Conservation (phyloP, 2,329 filamentous ascomycete species). For the Cercospora berteroae region DNA sequence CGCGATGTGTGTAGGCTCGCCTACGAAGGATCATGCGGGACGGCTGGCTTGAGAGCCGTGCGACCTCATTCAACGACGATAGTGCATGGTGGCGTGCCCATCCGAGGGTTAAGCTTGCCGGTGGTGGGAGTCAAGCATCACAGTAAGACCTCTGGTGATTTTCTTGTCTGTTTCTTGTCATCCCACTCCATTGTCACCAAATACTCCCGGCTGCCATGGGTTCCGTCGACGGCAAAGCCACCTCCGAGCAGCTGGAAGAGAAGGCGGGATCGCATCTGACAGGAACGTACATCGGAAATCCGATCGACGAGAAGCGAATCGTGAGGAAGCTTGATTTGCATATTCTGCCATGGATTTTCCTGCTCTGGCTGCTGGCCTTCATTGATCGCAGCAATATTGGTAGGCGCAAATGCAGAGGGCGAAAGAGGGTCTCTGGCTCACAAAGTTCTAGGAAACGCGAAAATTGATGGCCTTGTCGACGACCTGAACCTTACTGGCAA, state of each 20-base stretch:
- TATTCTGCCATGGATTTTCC: constrained; percentile 48
- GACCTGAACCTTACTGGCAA: constrained; percentile 43
- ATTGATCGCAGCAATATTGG: constrained; percentile 44
- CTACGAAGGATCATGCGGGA: not conserved
- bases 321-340: constrained; percentile 46
- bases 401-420: constrained; percentile 6
- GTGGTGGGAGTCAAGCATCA: not conserved
- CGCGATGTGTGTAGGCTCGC: not conserved
- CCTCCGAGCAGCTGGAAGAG: constrained; percentile 15
- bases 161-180: not conserved
- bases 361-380: constrained; percentile 49
- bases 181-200: not conserved
- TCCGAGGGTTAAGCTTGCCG: not conserved
- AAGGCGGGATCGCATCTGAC: constrained; percentile 5
- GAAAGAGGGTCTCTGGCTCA: not conserved
- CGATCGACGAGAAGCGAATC: constrained; percentile 28
- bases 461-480: constrained; percentile 42
- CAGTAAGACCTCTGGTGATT: not conserved
- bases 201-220: not conserved
- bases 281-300: constrained; percentile 5
- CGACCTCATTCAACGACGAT: not conserved
- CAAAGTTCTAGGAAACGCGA: constrained; percentile 43
- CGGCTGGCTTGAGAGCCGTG: not conserved
- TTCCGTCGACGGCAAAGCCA: constrained; percentile 11
- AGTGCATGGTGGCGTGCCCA: not conserved